Base-by-base conservation (phyloP, 148 eudicot species). In the Cornus controversa region DNA sequence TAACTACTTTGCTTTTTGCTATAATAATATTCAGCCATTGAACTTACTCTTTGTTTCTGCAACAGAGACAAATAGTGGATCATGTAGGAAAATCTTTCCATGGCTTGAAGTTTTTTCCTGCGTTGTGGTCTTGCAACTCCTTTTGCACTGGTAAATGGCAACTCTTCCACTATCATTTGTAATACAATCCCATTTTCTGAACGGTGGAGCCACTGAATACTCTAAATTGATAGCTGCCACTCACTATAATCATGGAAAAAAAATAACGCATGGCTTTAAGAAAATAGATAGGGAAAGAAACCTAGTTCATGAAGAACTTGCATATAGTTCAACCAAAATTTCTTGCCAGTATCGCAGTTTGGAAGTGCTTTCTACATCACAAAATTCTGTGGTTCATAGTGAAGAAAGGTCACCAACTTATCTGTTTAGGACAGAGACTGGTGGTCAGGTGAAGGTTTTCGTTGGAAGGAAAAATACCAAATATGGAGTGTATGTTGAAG, bases 401-500 rank as follows among this genome's bases (percentile, higher is more conserved):
- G 86, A 83, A 15, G 84, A 87, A 73, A 79, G 60, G 20, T 80
- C 82, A 53, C 78, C 87, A 25, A 80, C 81, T 53, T 93, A 89
- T 79, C 80, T 73, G 34, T 91, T 93, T 80, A 78, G 88, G 87
- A 88, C 92, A 23, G 91, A 88, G 78, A 81, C 36, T 78, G 95
- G 86, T 78, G 92, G 80, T 83, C 93, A 81, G 54, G 85, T 96
- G 79, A 90, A 90, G 81, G 97, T 96, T 14, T 69, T 81, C 77
- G 91, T 92, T 34, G 83, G 80, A 47, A 88, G 80, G 86, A 88
- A 82, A 69, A 75, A 87, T 68, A 70, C 58, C 72, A 88, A 85
- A 25, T 87, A 92, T 81, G 80, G 66, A 18, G 94, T 91, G 37
- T 40, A 71, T 71, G 87, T 93, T 23, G 97, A 96, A 82, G 85